Conservation (phyloP, 2,329 filamentous ascomycete species). For the Tolypocladium paradoxum region DNA sequence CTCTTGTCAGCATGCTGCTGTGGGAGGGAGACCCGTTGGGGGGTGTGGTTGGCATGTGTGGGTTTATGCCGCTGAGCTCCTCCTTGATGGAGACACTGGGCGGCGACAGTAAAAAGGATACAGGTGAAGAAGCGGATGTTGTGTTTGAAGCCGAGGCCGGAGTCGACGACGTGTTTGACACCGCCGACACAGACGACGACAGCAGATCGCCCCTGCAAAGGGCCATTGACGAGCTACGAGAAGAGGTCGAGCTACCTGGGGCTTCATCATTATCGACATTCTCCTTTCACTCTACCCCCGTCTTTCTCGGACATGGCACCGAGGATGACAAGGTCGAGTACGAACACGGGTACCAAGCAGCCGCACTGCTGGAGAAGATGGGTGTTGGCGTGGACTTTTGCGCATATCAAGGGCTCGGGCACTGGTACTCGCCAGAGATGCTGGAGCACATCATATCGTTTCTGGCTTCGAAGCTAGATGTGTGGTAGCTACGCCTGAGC, state of each 20-base stretch:
- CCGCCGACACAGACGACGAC: background rate
- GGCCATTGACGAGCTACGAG: slow-evolving; percentile 14
- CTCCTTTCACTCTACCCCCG: slow-evolving; percentile 20
- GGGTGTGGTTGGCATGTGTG: slow-evolving; percentile 31
- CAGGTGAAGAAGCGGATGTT: slow-evolving; percentile 6
- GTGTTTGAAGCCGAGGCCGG: slow-evolving; percentile 7
- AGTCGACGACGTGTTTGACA: background rate
- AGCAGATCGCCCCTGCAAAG: slow-evolving; percentile 6
- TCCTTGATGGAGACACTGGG: slow-evolving; percentile 14
- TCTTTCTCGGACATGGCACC: slow-evolving; percentile 35
- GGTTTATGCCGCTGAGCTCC: slow-evolving; percentile 31
- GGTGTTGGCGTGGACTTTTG: slow-evolving; percentile 23
- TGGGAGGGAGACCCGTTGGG: slow-evolving; percentile 30
- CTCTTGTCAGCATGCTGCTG: slow-evolving; percentile 28
- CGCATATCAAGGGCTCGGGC: slow-evolving; percentile 29
- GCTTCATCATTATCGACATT: background rate
- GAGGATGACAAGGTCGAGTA: slow-evolving; percentile 30
- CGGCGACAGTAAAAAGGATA: background rate
- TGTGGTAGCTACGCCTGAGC: background rate
- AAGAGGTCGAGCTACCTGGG: slow-evolving; percentile 15
- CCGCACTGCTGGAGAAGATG: slow-evolving; percentile 20
- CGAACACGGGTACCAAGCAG: slow-evolving; percentile 22
- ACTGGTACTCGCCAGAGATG: slow-evolving; percentile 34
- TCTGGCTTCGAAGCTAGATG: slow-evolving; percentile 6
- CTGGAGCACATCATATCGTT: slow-evolving; percentile 25